Conservation (phyloP, 2,329 filamentous ascomycete species). For the Cladosporium sphaerospermum region DNA sequence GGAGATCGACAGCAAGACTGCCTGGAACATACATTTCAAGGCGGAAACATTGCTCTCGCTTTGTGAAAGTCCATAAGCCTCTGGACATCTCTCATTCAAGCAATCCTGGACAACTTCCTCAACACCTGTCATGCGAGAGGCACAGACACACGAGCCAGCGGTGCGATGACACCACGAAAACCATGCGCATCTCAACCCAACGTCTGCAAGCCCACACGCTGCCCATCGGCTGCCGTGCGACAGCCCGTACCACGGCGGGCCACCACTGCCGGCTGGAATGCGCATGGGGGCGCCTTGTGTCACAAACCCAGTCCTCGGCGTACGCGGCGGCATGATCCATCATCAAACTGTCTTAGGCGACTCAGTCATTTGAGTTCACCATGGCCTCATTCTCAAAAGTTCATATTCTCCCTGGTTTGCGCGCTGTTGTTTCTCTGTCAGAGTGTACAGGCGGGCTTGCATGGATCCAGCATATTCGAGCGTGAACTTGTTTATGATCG, state of each 20-base stretch:
- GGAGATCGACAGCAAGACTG: constrained; percentile 3
- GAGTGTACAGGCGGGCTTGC: constrained; percentile 17
- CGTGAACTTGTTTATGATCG: constrained; percentile 24
- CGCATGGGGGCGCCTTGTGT: constrained; percentile 18
- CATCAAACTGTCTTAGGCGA: constrained; percentile 11
- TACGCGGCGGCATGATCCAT: constrained; percentile 12
- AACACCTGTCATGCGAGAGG: constrained; percentile 18
- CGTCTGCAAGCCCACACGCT: constrained; percentile 22
- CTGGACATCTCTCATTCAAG: not conserved
- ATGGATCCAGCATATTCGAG: constrained; percentile 14
- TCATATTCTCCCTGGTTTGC: constrained; percentile 16
- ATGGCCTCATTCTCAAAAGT: constrained; percentile 9
- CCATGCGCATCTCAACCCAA: constrained; percentile 18
- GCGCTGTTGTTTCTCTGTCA: constrained; percentile 20
- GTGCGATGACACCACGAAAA: constrained; percentile 23
- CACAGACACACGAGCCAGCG: constrained; percentile 15
- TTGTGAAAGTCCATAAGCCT: not conserved
- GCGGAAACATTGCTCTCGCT: not conserved
- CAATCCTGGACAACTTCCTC: constrained; percentile 3
- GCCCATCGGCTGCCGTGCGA: constrained; percentile 18
- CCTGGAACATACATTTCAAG: no score
- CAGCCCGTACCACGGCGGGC: constrained; percentile 12
- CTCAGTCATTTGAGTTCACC: not conserved
- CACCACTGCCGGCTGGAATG: constrained; percentile 19
- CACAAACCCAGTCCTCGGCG: constrained; percentile 14